Conservation (phyloP, 2,329 filamentous ascomycete genomes). For the Botrytis deweyae region DNA sequence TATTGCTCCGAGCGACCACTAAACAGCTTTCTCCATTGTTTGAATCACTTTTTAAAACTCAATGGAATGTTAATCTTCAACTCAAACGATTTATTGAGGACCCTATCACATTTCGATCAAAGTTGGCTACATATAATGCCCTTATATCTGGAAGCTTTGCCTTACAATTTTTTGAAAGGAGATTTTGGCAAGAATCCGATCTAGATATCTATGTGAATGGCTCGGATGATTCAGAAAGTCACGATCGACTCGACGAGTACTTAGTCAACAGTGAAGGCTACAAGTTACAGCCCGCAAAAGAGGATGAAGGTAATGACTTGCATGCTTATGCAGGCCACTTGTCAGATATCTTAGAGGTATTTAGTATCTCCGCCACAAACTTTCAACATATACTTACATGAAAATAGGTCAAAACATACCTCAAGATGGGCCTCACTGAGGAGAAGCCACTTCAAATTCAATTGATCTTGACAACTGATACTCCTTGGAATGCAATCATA, state of each 20-base stretch:
- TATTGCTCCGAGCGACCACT: neutral
- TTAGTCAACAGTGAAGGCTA: neutral
- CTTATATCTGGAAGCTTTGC: conserved; percentile 24
- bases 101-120: conserved; percentile 6
- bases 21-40: neutral
- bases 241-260: neutral
- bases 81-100: neutral
- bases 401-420: neutral
- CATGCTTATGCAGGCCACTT: neutral
- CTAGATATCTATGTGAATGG: conserved; percentile 22
- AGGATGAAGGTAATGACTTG: neutral
- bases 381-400: neutral
- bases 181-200: conserved; percentile 18
- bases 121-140: conserved; percentile 4
- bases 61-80: neutral
- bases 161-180: conserved; percentile 23
- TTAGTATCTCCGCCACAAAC: neutral
- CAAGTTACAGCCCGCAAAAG: neutral
- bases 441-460: neutral
- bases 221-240: neutral
- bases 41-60: neutral
- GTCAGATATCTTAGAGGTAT: neutral
- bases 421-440: neutral
- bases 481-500: neutral
- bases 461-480: neutral